phyloP scores from a whole-genome alignment of 495 filamentous ascomycete species.

The Penicillium canescens region DNA sequence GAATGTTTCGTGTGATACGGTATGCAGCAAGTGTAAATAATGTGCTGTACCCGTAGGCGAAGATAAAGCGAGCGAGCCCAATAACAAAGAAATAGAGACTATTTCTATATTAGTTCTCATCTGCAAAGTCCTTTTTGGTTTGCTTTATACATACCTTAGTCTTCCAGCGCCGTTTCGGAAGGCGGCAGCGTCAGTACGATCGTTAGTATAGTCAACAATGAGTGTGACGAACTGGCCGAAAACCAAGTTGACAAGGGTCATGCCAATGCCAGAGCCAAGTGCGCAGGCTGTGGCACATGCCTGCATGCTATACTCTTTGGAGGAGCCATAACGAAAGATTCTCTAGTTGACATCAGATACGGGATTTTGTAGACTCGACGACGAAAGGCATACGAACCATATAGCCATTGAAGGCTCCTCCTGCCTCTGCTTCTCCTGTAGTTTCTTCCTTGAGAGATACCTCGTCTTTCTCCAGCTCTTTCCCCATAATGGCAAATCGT shows the following conservation, averaged over 20 bases:
- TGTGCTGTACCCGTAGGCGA: constrained; percentile 26
- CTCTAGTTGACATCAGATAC: neutral
- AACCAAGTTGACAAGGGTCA: constrained; percentile 10
- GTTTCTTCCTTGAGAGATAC: too few relatives aligned
- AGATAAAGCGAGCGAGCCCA: constrained; percentile 32
- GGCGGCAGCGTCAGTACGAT: neutral
- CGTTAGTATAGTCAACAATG: neutral
- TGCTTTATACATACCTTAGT: constrained; percentile 1
- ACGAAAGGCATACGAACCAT: too few relatives aligned
- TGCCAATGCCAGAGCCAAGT: constrained; percentile 6
- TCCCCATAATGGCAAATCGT: too few relatives aligned
- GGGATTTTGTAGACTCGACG: too few relatives aligned
- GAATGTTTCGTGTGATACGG: constrained; percentile 71
- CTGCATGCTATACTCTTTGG: constrained; percentile 6
- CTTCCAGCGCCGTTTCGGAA: constrained; percentile 3
- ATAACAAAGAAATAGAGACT: constrained; percentile 19
- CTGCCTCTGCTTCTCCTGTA: too few relatives aligned
- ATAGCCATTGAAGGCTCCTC: too few relatives aligned
- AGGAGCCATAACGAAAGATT: constrained; percentile 8
- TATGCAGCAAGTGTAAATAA: constrained; percentile 41
- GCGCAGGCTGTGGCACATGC: constrained; percentile 5
- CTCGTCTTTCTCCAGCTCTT: too few relatives aligned
- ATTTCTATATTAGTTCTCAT: neutral
- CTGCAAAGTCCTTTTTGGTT: neutral
- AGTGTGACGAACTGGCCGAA: constrained; percentile 12